Evolutionary conservation across 305 asterid genomes (phyloP).

Genomic region (Rubia peregrina): DNA sequence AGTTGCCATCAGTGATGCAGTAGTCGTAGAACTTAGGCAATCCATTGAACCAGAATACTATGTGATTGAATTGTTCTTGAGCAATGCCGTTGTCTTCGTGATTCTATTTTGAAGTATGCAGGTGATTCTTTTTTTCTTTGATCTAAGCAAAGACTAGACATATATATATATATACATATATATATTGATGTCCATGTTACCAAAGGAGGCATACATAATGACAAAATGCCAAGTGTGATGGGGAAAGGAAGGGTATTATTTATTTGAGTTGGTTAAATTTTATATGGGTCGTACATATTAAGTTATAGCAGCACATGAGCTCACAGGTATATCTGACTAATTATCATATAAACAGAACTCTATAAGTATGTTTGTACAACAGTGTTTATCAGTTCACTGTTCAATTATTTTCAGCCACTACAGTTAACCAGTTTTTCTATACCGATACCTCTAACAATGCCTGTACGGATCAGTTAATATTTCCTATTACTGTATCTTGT

Average conservation of each 20-base stretch:
- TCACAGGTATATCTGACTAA: not conserved
- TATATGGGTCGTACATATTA: not conserved
- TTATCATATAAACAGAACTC: not conserved
- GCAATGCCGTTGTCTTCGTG: not conserved
- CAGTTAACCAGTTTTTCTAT: not conserved
- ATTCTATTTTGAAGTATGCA: not conserved
- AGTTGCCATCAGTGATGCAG: slow-evolving; percentile 12
- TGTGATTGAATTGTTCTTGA: not conserved
- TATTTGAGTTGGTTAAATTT: slow-evolving; percentile 9
- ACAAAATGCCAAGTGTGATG: slow-evolving; percentile 6
- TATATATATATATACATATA: not conserved
- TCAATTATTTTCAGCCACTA: not conserved
- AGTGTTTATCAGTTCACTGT: not conserved
- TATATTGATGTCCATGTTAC: slow-evolving; percentile 7
- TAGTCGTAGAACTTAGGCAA: not conserved
- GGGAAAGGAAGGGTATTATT: not conserved
- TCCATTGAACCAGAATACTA: not conserved
- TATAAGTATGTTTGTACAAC: not conserved
- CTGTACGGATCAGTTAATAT: too few species aligned
- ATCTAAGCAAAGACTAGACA: not conserved
- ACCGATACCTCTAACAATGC: too few species aligned
- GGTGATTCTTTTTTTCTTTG: not conserved
- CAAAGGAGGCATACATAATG: not conserved
- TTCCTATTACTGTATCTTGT: too few species aligned
- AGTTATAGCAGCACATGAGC: slow-evolving; percentile 8